These are phyloP conservation scores for Ploettnerulaceae sp. DNA, from an alignment of 2,329 filamentous ascomycete species.

Conservation along the genomic window DNA sequence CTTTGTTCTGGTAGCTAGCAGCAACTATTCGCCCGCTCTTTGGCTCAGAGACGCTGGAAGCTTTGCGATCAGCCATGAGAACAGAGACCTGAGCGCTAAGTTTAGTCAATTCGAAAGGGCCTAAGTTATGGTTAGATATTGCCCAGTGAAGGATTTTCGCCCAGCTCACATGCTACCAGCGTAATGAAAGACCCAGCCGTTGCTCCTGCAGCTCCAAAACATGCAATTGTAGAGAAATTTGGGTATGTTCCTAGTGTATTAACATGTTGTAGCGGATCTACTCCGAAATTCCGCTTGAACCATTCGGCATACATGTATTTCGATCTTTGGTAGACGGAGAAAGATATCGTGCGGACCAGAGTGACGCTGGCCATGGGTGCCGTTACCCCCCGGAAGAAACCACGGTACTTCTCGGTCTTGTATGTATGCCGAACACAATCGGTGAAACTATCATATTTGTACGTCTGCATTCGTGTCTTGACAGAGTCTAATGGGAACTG, in stretches of 20 bases:
- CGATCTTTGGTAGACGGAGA: constrained; percentile 73
- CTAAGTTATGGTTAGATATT: constrained; percentile 36
- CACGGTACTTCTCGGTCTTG: constrained; percentile 62
- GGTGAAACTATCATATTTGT: constrained; percentile 68
- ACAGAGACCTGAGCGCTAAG: constrained; percentile 81
- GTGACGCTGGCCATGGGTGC: constrained; percentile 78
- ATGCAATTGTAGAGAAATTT: constrained; percentile 66
- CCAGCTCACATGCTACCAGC: constrained; percentile 63
- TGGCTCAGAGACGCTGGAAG: constrained; percentile 34
- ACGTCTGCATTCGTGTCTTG: constrained; percentile 86
- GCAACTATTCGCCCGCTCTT: constrained; percentile 41
- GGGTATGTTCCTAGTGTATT: constrained; percentile 67
- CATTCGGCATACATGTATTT: constrained; percentile 69
- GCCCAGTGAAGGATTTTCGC: not conserved
- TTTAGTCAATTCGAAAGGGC: constrained; percentile 86
- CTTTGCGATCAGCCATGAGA: constrained; percentile 59
- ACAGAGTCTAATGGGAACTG: constrained; percentile 79
- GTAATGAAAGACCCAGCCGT: constrained; percentile 77
- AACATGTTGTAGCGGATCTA: constrained; percentile 69
- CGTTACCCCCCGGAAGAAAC: constrained; percentile 78
- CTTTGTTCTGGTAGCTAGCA: constrained; percentile 71
- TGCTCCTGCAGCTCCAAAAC: constrained; percentile 73
- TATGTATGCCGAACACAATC: constrained; percentile 76
- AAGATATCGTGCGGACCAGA: constrained; percentile 70
- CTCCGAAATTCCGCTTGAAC: constrained; percentile 61